phyloP scores from a whole-genome alignment of 2,329 filamentous ascomycete species.

The Zalaria obscura region DNA sequence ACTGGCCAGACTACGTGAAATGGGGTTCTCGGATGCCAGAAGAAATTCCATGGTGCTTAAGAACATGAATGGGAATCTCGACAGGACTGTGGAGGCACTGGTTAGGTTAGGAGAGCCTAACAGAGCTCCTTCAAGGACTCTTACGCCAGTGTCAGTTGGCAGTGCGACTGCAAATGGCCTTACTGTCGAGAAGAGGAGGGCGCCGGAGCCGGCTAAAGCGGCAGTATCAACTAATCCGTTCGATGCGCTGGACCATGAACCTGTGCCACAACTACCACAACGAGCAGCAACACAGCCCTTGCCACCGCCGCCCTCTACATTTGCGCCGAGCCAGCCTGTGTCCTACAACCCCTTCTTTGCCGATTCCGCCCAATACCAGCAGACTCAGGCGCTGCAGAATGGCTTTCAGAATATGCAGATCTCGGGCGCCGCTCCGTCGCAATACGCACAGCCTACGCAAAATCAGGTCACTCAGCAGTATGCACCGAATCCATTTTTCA shows the following conservation, averaged over 20 bases:
- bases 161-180: slow-evolving; percentile 29
- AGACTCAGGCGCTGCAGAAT: slow-evolving; percentile 14
- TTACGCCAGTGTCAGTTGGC: slow-evolving; percentile 26
- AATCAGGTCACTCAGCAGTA: slow-evolving; percentile 4
- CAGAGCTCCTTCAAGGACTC: slow-evolving; percentile 19
- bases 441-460: slow-evolving; percentile 7
- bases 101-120: slow-evolving; percentile 65
- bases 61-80: slow-evolving; percentile 69
- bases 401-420: slow-evolving; percentile 61
- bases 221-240: slow-evolving; percentile 26
- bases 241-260: slow-evolving; percentile 24
- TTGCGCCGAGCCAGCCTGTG: slow-evolving; percentile 15
- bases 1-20: slow-evolving; percentile 62
- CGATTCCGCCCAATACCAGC: slow-evolving; percentile 17
- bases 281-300: slow-evolving; percentile 13
- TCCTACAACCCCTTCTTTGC: slow-evolving; percentile 58
- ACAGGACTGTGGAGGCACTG: slow-evolving; percentile 73
- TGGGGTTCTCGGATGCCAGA: slow-evolving; percentile 80
- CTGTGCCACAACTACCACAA: slow-evolving; percentile 19
- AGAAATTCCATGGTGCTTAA: slow-evolving; percentile 72
- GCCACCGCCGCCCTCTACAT: slow-evolving; percentile 10
- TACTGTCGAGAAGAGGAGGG: slow-evolving; percentile 24
- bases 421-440: slow-evolving; percentile 19
- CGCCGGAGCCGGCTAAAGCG: slow-evolving; percentile 8
- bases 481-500: slow-evolving; percentile 12